phyloP scores from a whole-genome alignment of 176 grass and related monocot genomes.

The Hordeum marinum region DNA sequence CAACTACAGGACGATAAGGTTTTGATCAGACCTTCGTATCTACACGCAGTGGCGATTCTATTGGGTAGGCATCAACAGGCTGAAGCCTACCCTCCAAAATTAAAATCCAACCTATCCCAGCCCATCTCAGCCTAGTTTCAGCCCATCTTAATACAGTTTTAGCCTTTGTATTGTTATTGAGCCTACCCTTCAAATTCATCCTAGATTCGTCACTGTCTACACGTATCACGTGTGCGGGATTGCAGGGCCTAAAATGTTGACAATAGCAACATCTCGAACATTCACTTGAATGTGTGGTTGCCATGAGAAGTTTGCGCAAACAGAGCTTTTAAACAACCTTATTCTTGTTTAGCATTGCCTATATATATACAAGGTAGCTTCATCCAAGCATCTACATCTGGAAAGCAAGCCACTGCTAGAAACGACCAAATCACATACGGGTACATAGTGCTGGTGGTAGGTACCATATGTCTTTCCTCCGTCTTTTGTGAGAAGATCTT shows the following conservation, averaged over 20 bases:
- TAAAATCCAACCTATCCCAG: too few relatives aligned
- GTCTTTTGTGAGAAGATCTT: background rate
- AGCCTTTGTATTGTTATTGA: too few relatives aligned
- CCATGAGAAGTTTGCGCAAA: background rate
- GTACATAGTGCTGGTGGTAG: background rate
- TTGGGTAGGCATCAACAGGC: too few relatives aligned
- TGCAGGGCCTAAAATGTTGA: constrained; percentile 3
- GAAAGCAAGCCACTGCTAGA: background rate
- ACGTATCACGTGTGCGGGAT: background rate
- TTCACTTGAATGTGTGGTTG: background rate
- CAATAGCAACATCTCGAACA: background rate
- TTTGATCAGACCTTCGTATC: background rate
- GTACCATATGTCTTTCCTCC: background rate
- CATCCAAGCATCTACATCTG: background rate
- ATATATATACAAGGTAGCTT: too few relatives aligned
- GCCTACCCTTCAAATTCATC: too few relatives aligned
- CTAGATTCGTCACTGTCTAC: too few relatives aligned
- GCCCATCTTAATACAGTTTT: too few relatives aligned
- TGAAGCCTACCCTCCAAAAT: too few relatives aligned
- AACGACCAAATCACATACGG: background rate
- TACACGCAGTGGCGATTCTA: constrained; percentile 2
- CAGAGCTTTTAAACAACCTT: too few relatives aligned
- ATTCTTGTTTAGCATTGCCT: too few relatives aligned
- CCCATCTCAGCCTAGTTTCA: too few relatives aligned
- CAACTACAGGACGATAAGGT: background rate